Evolutionary conservation across 208 protist species (phyloP), one percentile per base, ranked within the genome.

Genomic region (Trypanosoma cruzi): DNA sequence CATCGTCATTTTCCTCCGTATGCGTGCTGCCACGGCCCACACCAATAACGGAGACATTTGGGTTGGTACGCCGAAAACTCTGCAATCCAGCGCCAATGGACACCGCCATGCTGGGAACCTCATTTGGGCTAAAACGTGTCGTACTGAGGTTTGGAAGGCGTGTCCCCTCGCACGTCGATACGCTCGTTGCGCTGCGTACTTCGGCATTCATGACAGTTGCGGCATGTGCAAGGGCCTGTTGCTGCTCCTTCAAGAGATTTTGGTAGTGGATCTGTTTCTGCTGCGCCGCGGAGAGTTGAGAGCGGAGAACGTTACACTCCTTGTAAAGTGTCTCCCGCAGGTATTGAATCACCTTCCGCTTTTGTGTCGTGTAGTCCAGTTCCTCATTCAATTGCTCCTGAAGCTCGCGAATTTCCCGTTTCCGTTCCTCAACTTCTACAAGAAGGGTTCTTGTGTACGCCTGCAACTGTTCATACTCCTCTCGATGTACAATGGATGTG

Each of bases 261-360:
- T 72, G 73, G 29, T 68, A 68, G 5, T 74, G 58, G 28, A 74
- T 66, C 48, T 61, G 61, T 49, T 68, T 82, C 14, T 81, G 67
- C 36, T 68, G 77, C 16, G 83, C 85, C 20, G 79, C 54, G 66
- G 64, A 79, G 37, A 97, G 78, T 68, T 97, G 92, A 18, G 82
- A 72, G 40, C 92, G 89, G 5, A 97, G 86, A 64, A 84, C 74
- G 42, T 79, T 82, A 66, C 89, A 95, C 75, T 97, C 89, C 52
- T 84, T 78, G 58, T 92, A 80, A 10, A 97, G 78, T 2, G 89
- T 95, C 36, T 87, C 80, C 40, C 92, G 87, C 32, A 97, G 71
- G 78, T 97, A 94, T 53, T 94, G 73, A 13, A 97, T 48, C 14
- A 95, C 81, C 40, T 71, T 75, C 24, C 71, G 68, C 66, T 85